Evolutionary conservation across 257 asterid genomes (phyloP).

Genomic region (Ehretia macrophylla): DNA sequence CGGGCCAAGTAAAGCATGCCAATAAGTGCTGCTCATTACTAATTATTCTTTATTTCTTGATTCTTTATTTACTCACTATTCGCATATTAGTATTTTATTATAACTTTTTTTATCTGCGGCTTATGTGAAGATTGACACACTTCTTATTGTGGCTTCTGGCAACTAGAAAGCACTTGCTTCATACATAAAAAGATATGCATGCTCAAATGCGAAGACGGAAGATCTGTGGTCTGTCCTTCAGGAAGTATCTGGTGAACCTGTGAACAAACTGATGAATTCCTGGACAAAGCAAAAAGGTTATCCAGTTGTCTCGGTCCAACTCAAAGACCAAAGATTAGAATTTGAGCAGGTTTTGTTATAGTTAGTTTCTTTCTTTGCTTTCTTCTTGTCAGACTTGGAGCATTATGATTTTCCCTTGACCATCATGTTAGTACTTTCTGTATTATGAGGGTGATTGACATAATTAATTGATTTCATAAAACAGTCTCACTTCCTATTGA

Average conservation of each 20-base stretch:
- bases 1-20: neutral
- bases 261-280: slow-evolving; percentile 28
- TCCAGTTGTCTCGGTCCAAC: slow-evolving; percentile 32
- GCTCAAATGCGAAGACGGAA: slow-evolving; percentile 37
- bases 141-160: neutral
- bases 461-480: neutral
- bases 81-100: neutral
- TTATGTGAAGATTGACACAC: neutral
- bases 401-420: neutral
- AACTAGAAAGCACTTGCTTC: slow-evolving; percentile 33
- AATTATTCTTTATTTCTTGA: neutral
- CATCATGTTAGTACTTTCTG: neutral
- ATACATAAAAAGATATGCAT: slow-evolving; percentile 36
- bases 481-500: slow-evolving; percentile 30
- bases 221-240: slow-evolving; percentile 40
- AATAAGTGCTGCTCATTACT: neutral
- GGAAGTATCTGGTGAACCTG: slow-evolving; percentile 34
- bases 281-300: slow-evolving; percentile 49
- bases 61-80: neutral
- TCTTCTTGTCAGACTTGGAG: neutral
- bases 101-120: neutral
- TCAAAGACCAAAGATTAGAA: slow-evolving; percentile 21
- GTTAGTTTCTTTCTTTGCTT: neutral
- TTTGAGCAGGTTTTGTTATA: slow-evolving; percentile 29
- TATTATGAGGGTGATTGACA: neutral